Percentiles rank a stretch among this genome's conserved stretches.
phyloP scores from a whole-genome alignment of 495 filamentous ascomycete genomes.

The Aspergillus incahuasiensis region DNA sequence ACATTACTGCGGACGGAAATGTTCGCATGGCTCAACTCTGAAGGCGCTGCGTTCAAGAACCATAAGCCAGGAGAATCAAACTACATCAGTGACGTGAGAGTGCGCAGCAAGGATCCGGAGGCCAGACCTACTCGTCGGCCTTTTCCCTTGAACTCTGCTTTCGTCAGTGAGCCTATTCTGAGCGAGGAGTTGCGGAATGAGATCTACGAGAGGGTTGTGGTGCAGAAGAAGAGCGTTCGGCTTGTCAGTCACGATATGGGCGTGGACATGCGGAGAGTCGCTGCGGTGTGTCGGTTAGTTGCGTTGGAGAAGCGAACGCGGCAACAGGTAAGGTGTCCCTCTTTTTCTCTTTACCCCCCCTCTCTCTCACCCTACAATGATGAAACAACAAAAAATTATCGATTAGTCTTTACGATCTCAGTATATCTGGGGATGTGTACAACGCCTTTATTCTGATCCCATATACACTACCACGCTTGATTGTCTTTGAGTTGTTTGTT shows the following conservation, averaged over 20 bases:
- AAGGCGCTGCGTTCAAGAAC: constrained; percentile 51
- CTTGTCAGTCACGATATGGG: constrained; percentile 70
- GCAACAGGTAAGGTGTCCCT: constrained; percentile 55
- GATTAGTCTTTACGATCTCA: constrained; percentile 99
- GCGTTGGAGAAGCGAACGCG: constrained; percentile 77
- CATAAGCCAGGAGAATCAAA: constrained; percentile 59
- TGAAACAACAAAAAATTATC: constrained; percentile 68
- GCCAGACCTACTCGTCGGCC: constrained; percentile 35
- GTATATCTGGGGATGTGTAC: constrained; percentile 59
- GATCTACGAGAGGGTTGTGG: constrained; percentile 66
- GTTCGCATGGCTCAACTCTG: constrained; percentile 62
- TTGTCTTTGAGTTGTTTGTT: constrained; percentile 2
- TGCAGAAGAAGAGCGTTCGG: constrained; percentile 62
- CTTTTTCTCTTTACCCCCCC: constrained; percentile 21
- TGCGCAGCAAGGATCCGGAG: constrained; percentile 17
- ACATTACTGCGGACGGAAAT: constrained; percentile 54
- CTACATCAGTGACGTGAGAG: constrained; percentile 50
- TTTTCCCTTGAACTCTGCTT: constrained; percentile 73
- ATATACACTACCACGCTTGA: constrained; percentile 7
- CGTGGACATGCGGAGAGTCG: constrained; percentile 83
- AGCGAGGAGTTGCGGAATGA: constrained; percentile 68
- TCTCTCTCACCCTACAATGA: constrained; percentile 43
- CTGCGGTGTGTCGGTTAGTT: constrained; percentile 82
- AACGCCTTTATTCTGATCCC: constrained; percentile 40
- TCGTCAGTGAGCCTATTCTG: constrained; percentile 68